Conservation (phyloP, 345 rosid species). For the Rhodomyrtus tomentosa region DNA sequence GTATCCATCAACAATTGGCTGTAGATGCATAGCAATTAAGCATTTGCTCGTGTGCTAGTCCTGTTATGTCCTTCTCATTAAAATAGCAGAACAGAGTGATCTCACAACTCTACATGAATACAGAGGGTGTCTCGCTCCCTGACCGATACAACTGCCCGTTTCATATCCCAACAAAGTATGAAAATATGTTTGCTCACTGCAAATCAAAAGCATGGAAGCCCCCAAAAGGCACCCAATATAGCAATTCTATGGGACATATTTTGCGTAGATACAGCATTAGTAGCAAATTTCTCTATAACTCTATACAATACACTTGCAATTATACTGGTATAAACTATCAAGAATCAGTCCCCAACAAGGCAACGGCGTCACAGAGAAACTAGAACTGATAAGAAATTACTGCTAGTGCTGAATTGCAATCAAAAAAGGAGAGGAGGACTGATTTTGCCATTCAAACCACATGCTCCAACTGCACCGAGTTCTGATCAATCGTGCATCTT, state of each 20-base stretch:
- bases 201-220: neutral
- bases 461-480: accelerated
- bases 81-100: too few relatives aligned
- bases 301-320: neutral
- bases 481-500: neutral
- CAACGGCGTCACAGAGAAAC: too few relatives aligned
- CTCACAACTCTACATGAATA: neutral
- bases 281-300: neutral
- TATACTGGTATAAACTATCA: neutral
- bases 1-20: neutral
- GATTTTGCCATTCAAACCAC: neutral
- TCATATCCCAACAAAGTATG: neutral
- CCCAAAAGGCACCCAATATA: neutral
- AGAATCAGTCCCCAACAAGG: neutral
- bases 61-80: too few relatives aligned
- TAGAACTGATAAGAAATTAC: neutral
- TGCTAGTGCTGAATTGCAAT: neutral
- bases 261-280: neutral
- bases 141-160: neutral
- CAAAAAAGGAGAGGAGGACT: neutral
- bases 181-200: neutral
- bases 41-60: neutral
- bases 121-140: neutral
- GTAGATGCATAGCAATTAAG: neutral
- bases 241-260: neutral